Conservation (phyloP, 225 moss, liverwort and hornwort species). For the Pseudoscleropodium purum region DNA sequence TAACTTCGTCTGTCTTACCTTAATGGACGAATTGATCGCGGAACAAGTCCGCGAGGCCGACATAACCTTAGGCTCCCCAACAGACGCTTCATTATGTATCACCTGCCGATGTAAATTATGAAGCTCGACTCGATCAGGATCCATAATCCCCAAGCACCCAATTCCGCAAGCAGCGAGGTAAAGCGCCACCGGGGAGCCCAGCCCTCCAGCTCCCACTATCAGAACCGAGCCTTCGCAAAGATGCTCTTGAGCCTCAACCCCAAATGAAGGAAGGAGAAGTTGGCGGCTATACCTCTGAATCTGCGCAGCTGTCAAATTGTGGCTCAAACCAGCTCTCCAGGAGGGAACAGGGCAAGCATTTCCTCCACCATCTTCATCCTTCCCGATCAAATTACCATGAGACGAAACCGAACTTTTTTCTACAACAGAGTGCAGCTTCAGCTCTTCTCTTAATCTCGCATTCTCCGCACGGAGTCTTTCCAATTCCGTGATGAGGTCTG, state of each 20-base stretch:
- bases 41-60: slow-evolving; percentile 73
- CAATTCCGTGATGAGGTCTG: slow-evolving; percentile 13
- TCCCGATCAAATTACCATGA: neutral
- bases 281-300: slow-evolving; percentile 76
- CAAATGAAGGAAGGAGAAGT: slow-evolving; percentile 80
- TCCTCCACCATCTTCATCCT: neutral
- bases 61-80: slow-evolving; percentile 62
- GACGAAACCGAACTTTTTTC: neutral
- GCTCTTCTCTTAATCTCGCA: slow-evolving; percentile 24
- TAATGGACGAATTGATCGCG: slow-evolving; percentile 41
- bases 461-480: slow-evolving; percentile 37
- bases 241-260: slow-evolving; percentile 66
- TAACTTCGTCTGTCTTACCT: slow-evolving; percentile 5
- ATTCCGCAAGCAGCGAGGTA: slow-evolving; percentile 82
- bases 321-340: slow-evolving; percentile 34
- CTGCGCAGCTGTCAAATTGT: slow-evolving; percentile 52
- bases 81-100: slow-evolving; percentile 62
- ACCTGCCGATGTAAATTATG: slow-evolving; percentile 94
- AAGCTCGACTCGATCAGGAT: slow-evolving; percentile 77
- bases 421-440: neutral
- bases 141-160: slow-evolving; percentile 73
- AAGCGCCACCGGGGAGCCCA: slow-evolving; percentile 80
- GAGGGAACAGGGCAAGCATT: neutral
- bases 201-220: slow-evolving; percentile 76
- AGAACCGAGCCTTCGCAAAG: slow-evolving; percentile 61